Evolutionary conservation across 176 grass and related monocot species (phyloP).

Genomic region (Musa acuminata): DNA sequence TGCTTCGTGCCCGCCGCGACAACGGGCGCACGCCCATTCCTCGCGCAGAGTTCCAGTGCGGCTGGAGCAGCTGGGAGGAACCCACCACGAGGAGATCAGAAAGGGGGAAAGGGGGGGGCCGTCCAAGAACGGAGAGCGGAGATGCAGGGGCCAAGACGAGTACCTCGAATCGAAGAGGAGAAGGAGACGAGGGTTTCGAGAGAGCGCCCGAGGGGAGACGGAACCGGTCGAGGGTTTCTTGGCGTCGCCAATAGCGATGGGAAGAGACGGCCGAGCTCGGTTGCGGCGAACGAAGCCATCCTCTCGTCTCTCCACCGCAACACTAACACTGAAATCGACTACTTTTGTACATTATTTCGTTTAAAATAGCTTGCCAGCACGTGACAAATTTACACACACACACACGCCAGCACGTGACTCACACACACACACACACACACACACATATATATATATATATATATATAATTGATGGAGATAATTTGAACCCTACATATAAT

Average conservation of each 20-base stretch:
- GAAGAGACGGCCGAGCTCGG: not conserved
- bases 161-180: slow-evolving; percentile 13
- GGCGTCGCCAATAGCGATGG: not conserved
- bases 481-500: too few relatives aligned
- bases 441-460: too few relatives aligned
- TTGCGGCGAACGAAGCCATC: not conserved
- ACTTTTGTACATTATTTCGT: too few relatives aligned
- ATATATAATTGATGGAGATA: too few relatives aligned
- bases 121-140: not conserved
- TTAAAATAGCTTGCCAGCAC: too few relatives aligned
- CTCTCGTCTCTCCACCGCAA: not conserved
- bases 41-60: not conserved
- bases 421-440: too few relatives aligned
- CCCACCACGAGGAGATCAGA: not conserved
- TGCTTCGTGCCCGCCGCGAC: slow-evolving; percentile 35
- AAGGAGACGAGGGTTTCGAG: not conserved
- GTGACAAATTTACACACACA: too few relatives aligned
- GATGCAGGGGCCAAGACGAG: not conserved
- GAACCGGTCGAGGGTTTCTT: not conserved
- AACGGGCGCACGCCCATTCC: slow-evolving; percentile 17
- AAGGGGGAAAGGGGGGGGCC: too few relatives aligned
- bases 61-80: not conserved
- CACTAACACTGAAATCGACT: not conserved
- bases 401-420: too few relatives aligned
- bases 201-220: not conserved